A percentile compares a stretch with the other conserved stretches of the same genome.
These are phyloP conservation scores for Suhomyces yuchorum DNA, from an alignment of 1,139 yeast species.

Conservation along the genomic window DNA sequence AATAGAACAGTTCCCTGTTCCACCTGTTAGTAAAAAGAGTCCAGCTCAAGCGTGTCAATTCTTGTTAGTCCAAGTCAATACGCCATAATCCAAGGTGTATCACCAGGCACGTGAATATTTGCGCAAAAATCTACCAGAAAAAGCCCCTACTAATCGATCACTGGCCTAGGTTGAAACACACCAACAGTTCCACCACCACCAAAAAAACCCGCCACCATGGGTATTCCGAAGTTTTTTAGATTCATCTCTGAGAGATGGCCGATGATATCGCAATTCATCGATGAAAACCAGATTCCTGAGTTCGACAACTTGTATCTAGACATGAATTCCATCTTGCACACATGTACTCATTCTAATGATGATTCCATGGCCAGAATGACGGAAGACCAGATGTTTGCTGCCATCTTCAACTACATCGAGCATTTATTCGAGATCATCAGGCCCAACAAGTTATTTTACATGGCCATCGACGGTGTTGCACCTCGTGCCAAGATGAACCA, in stretches of 20 bases:
- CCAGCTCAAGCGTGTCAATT: background rate
- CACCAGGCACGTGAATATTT: background rate
- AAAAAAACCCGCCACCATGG: slow-evolving; percentile 29
- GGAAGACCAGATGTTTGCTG: slow-evolving; percentile 89
- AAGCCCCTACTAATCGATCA: background rate
- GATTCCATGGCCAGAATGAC: slow-evolving; percentile 63
- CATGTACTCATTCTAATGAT: slow-evolving; percentile 76
- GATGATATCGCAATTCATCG: slow-evolving; percentile 82
- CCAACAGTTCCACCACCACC: background rate
- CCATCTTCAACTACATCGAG: slow-evolving; percentile 93
- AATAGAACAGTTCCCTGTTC: background rate
- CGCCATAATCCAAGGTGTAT: background rate
- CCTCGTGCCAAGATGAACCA: slow-evolving; percentile 99
- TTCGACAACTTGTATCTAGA: slow-evolving; percentile 93
- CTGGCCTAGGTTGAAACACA: background rate
- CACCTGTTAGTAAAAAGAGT: background rate
- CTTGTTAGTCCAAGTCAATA: background rate
- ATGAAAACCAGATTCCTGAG: slow-evolving; percentile 84
- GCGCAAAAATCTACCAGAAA: background rate
- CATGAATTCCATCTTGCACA: slow-evolving; percentile 96
- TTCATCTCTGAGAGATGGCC: slow-evolving; percentile 99
- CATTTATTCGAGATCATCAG: slow-evolving; percentile 85
- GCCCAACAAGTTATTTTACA: slow-evolving; percentile 85
- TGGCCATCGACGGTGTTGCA: slow-evolving; percentile 99
- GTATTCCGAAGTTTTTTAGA: slow-evolving; percentile 95